These are phyloP conservation scores for Tetradesmus obliquus DNA, from an alignment of 139 green algal genomes.

Conservation along the genomic window DNA sequence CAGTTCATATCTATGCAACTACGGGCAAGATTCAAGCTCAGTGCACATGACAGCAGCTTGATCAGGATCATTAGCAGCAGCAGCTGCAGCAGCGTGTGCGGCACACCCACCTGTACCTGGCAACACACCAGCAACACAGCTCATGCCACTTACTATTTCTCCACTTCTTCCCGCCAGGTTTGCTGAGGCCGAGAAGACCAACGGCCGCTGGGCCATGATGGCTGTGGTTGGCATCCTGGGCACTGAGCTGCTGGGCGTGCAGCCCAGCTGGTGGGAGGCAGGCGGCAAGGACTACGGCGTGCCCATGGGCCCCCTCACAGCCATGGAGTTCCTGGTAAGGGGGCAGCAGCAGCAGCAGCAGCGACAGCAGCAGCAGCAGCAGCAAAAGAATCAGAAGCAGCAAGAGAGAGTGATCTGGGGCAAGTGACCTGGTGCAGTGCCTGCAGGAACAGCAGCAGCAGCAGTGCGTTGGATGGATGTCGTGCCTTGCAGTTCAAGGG, in stretches of 20 bases:
- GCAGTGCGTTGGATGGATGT: no score
- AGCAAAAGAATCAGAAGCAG: not conserved
- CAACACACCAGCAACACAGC: no score
- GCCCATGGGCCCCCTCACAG: conserved; percentile 67
- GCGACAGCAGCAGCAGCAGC: not conserved
- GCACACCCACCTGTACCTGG: no score
- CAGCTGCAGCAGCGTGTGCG: no score
- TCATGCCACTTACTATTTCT: not conserved
- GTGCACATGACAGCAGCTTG: not conserved
- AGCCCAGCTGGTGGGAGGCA: conserved; percentile 71
- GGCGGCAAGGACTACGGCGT: conserved; percentile 72
- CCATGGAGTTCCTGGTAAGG: conserved; percentile 70
- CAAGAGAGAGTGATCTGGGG: no score
- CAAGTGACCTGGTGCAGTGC: no score
- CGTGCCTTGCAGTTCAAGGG: no score
- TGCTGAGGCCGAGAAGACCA: conserved; percentile 89
- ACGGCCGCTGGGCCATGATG: conserved; percentile 92
- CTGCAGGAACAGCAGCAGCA: no score
- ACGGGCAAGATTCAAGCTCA: not conserved
- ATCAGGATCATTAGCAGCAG: no score
- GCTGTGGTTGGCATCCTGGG: conserved; percentile 70
- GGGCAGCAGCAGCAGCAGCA: not conserved
- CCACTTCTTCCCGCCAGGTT: conserved; percentile 62
- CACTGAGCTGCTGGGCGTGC: conserved; percentile 71
- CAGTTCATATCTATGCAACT: no score